Base-by-base conservation (phyloP, 176 grass and related monocot genomes). In the Ensete ventricosum region DNA sequence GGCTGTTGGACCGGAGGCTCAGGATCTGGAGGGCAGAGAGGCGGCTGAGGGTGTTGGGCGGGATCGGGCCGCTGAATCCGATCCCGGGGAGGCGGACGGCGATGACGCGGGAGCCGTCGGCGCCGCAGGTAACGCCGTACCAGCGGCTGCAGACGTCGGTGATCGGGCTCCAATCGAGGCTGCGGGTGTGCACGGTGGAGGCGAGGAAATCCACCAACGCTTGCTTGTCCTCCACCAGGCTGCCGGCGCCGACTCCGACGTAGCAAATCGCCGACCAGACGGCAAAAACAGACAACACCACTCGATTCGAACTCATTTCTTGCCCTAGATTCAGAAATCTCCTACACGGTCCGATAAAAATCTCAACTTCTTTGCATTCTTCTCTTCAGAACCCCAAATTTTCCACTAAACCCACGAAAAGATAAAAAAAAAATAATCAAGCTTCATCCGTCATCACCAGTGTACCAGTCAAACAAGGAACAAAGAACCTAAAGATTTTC, bases 71-170 rank as follows among this genome's bases (percentile, higher is more conserved):
- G 10, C 77, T 74, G 60, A 98, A 89, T 9, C 84, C 90, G 1
- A 93, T 69, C 0, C 82, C 94, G 1, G 94, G 94, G 23, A 98
- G 88, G 62, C 67, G 94, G 1, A 98, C 80, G 55, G 69, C 90
- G 3, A 87, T 17, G 67, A 98, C 79, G 84, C 86, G 88, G 2
- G 86, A 0, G 21, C 53, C 80, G 73, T 91, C 84, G 53, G 77
- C 19, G 83, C 69, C 85, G 94, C 94, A 98, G 50, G 94, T 87
- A 53, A 98, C 82, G 0, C 94, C 94, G 0, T 86, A 89, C 94
- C 94, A 98, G 55, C 55, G 55, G 25, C 25, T 72, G 75, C 94
- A 98, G 16, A 86, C 88, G 62, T 76, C 72, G 14, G 50, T 77
- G 67, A 49, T 0, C 8, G 77, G 6, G 50, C 58, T 3, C 94